phyloP scores from a whole-genome alignment of 495 filamentous ascomycete species.

The Talaromyces nanjingensis region DNA sequence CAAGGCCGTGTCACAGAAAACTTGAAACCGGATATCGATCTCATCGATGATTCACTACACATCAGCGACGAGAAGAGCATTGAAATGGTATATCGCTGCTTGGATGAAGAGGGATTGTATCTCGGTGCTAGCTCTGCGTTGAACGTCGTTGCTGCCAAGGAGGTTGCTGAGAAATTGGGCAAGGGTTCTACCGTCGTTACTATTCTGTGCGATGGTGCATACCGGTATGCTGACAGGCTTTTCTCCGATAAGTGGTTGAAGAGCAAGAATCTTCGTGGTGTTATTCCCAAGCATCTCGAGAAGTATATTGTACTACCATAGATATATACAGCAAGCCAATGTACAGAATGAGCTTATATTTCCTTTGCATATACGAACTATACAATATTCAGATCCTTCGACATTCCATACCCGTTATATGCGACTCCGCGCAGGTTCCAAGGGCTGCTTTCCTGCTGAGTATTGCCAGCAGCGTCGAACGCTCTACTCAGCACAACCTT shows the following conservation, averaged over 20 bases:
- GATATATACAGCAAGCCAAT: constrained; percentile 9
- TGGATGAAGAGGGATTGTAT: constrained; percentile 95
- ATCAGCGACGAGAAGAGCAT: constrained; percentile 91
- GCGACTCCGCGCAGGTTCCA: constrained; percentile 57
- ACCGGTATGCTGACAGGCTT: constrained; percentile 88
- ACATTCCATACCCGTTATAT: constrained; percentile 56
- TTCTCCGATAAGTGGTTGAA: constrained; percentile 87
- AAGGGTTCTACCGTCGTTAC: constrained; percentile 90
- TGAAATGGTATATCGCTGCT: constrained; percentile 94
- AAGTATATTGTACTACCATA: constrained; percentile 91
- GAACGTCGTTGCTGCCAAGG: constrained; percentile 92
- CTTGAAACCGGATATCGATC: constrained; percentile 71
- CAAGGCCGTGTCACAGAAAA: constrained; percentile 97
- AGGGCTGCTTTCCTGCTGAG: constrained; percentile 35
- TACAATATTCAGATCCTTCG: constrained; percentile 31
- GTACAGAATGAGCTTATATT: constrained; percentile 10
- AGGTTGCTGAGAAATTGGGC: constrained; percentile 85
- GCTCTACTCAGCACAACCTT: constrained; percentile 45
- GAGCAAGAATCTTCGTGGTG: constrained; percentile 70
- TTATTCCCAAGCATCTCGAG: constrained; percentile 78
- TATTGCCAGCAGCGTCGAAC: constrained; percentile 43
- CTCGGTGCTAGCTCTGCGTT: constrained; percentile 88
- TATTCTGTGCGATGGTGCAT: constrained; percentile 89
- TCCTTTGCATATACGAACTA: background rate
- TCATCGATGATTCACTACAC: constrained; percentile 79